Evolutionary conservation across 2,329 filamentous ascomycete genomes (phyloP).

Genomic region (Colletotrichum acutatum): DNA sequence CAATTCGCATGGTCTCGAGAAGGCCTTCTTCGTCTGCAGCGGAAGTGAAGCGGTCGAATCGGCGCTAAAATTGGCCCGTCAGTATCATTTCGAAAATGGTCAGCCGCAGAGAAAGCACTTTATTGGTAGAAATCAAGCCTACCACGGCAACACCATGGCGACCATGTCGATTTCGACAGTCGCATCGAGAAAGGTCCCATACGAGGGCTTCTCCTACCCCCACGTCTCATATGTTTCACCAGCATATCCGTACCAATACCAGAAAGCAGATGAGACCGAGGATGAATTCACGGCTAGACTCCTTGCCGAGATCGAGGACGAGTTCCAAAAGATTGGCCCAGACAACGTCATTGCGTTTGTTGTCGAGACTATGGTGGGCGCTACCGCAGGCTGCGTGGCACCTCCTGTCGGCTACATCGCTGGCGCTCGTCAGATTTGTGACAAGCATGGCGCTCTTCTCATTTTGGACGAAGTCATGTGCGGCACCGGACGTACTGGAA

Average conservation of each 20-base stretch:
- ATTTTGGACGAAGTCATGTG: conserved; percentile 76
- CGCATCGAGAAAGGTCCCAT: conserved; percentile 41
- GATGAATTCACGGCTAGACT: conserved; percentile 53
- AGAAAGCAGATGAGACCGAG: conserved; percentile 47
- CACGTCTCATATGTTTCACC: conserved; percentile 46
- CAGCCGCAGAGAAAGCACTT: conserved; percentile 51
- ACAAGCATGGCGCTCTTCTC: conserved; percentile 64
- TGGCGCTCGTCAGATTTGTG: conserved; percentile 64
- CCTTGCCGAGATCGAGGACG: conserved; percentile 56
- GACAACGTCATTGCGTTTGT: conserved; percentile 60
- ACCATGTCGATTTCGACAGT: conserved; percentile 52
- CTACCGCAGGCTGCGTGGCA: conserved; percentile 62
- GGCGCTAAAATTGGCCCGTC: conserved; percentile 58
- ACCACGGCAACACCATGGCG: conserved; percentile 63
- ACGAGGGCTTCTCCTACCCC: conserved; percentile 40
- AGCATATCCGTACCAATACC: conserved; percentile 57
- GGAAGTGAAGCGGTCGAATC: conserved; percentile 55
- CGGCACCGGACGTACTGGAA: conserved; percentile 71
- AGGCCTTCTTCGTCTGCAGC: conserved; percentile 37
- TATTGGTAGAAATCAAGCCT: conserved; percentile 56
- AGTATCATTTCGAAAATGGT: conserved; percentile 57
- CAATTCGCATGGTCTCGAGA: conserved; percentile 29
- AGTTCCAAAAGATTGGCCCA: conserved; percentile 58
- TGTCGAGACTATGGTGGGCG: conserved; percentile 61
- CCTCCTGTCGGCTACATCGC: conserved; percentile 64